Evolutionary conservation across 768 basidiomycete genomes (phyloP).

Genomic region (Sporobolomyces phaffii): DNA sequence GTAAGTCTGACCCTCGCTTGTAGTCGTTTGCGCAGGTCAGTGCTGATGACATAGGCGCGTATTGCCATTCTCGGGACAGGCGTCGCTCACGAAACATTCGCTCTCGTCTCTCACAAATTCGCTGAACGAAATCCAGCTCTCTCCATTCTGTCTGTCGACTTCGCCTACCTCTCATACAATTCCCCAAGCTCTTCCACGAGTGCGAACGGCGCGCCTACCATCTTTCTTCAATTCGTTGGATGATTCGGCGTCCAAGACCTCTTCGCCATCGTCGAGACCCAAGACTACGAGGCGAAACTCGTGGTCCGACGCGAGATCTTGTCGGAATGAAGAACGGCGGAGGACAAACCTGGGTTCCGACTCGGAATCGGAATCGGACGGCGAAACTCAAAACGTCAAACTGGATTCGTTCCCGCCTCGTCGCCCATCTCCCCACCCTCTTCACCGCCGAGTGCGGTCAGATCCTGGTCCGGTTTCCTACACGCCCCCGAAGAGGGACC

Average conservation of each 20-base stretch:
- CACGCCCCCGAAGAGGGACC: neutral
- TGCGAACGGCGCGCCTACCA: too few species aligned
- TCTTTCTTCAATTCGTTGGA: too few species aligned
- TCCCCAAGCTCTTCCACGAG: neutral
- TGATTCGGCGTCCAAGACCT: too few species aligned
- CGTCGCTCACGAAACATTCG: neutral
- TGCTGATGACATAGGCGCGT: too few species aligned
- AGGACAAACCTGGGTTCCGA: neutral
- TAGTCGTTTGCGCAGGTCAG: too few species aligned
- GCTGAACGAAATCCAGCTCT: neutral
- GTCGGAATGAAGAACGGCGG: neutral
- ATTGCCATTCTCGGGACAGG: neutral
- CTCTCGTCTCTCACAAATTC: neutral
- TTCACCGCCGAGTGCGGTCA: neutral
- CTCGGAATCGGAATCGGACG: neutral
- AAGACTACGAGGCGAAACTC: neutral
- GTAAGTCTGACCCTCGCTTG: neutral
- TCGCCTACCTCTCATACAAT: neutral
- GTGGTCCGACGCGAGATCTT: neutral
- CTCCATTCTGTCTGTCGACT: neutral
- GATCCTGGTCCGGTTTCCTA: neutral
- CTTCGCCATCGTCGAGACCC: neutral
- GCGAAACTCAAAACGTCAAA: neutral
- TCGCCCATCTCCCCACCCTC: neutral
- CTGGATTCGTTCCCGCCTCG: constrained; percentile 1